phyloP scores from a whole-genome alignment of 2,329 filamentous ascomycete genomes.

The Aureobasidium sp. region DNA sequence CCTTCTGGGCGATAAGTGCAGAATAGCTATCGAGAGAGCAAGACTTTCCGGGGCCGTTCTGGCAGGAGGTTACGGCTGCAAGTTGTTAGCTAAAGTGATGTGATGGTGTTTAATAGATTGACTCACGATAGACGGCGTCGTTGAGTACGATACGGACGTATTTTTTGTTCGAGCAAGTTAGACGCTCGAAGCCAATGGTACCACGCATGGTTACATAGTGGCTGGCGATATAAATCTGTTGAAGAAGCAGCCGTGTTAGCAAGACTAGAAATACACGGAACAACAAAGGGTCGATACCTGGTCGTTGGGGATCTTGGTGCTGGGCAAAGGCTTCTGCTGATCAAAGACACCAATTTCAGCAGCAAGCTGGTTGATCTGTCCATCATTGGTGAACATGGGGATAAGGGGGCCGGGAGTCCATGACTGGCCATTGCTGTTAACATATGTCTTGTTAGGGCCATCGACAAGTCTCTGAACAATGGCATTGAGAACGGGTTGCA shows the following conservation, averaged over 20 bases:
- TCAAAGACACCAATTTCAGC: constrained; percentile 57
- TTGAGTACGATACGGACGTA: constrained; percentile 56
- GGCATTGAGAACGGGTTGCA: constrained; percentile 54
- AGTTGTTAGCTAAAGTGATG: constrained; percentile 28
- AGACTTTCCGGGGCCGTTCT: constrained; percentile 38
- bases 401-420: constrained; percentile 52
- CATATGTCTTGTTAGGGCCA: constrained; percentile 47
- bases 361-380: constrained; percentile 57
- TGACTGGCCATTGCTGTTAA: constrained; percentile 37
- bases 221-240: constrained; percentile 48
- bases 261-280: background rate
- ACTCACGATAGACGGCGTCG: constrained; percentile 51
- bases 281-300: background rate
- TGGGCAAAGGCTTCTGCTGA: constrained; percentile 43
- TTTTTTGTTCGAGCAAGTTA: constrained; percentile 46
- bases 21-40: constrained; percentile 41
- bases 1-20: constrained; percentile 33
- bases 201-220: constrained; percentile 57
- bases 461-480: constrained; percentile 47
- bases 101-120: constrained; percentile 33
- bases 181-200: constrained; percentile 57
- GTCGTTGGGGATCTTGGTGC: constrained; percentile 40
- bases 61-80: constrained; percentile 46
- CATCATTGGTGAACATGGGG: constrained; percentile 58
- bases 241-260: background rate